Conservation (phyloP, 1,139 yeast species). For the Trichomonascaceae sp. region DNA sequence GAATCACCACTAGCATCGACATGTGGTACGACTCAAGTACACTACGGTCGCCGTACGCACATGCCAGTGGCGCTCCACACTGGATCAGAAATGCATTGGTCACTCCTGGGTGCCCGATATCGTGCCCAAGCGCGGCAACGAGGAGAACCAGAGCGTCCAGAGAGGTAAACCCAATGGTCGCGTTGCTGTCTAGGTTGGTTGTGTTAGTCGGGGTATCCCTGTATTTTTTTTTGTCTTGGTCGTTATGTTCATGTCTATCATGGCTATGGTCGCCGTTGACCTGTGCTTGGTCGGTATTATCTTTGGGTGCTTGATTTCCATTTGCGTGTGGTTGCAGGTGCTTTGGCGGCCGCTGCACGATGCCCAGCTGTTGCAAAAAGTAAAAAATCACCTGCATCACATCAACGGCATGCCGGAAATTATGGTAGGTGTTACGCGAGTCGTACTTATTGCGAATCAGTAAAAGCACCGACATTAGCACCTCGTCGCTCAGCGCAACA, state of each 20-base stretch:
- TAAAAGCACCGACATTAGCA: conserved; percentile 44
- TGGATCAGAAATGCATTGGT: conserved; percentile 62
- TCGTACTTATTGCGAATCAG: conserved; percentile 66
- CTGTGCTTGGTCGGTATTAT: too few relatives aligned
- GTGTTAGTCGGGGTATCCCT: conserved; percentile 1
- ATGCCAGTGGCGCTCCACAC: conserved; percentile 53
- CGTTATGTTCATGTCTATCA: not conserved
- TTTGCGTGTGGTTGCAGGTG: too few relatives aligned
- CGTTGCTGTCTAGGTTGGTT: not conserved
- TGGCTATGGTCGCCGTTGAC: not conserved
- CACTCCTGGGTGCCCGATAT: conserved; percentile 92
- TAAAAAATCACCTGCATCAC: conserved; percentile 83
- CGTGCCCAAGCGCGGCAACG: conserved; percentile 87
- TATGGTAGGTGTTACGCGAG: conserved; percentile 81
- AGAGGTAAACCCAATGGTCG: not conserved
- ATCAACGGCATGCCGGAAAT: conserved; percentile 90
- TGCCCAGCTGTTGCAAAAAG: conserved; percentile 29
- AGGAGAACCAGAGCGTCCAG: conserved; percentile 46
- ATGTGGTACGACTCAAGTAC: conserved; percentile 78
- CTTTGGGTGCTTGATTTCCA: too few relatives aligned
- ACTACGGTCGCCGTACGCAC: conserved; percentile 48
- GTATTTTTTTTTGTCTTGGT: not conserved
- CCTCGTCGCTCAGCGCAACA: conserved; percentile 29
- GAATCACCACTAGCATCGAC: conserved; percentile 51
- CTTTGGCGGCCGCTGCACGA: not conserved